Evolutionary conservation across 2,329 filamentous ascomycete species (phyloP), one percentile per base, ranked within the genome.

Genomic region (Sporothrix sp.): DNA sequence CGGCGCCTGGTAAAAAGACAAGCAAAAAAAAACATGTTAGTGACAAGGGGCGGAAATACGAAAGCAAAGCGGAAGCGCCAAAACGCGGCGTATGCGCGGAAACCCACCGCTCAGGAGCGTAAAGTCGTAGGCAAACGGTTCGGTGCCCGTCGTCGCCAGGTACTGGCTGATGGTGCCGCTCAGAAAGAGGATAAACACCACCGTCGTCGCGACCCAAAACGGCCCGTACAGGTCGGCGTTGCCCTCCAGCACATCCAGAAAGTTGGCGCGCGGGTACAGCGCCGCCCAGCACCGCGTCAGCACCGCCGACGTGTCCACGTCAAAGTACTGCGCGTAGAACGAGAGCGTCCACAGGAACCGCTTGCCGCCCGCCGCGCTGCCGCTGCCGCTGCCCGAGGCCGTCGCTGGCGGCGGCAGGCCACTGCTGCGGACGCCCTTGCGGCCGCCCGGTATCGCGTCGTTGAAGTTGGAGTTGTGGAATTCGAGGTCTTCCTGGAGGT

Each of bases 311-410:
- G 93, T 97, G 70, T 98, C 93, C 57, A 98, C 91, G 64, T 98
- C 93, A 71, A 98, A 98, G 79, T 93, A 97, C 71, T 95, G 93
- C 51, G 89, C 82, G 72, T 98, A 98, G 74, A 95, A 98, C 52
- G 82, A 81, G 56, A 97, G 74, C 40, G 82, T 82, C 93, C 93
- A 98, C 57, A 97, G 85, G 71, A 84, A 89, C 62, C 87, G 87
- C 71, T 97, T 97, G 54, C 79, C 76, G 57, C 67, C 60, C 1
- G 60, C 68, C 2, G 69, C 64, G 5, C 50, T 28, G 14, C 49
- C 39, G 7, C 65, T 65, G 50, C 59, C 63, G 52, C 65, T 52
- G 70, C 64, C 54, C 11, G 71, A 66, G 3, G 78, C 71, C 16
- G 79, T 82, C 11, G 64, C 78, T 2, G 79, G 79, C 1, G 72